Conservation (phyloP, 345 rosid species). For the Moricandia moricandioides region DNA sequence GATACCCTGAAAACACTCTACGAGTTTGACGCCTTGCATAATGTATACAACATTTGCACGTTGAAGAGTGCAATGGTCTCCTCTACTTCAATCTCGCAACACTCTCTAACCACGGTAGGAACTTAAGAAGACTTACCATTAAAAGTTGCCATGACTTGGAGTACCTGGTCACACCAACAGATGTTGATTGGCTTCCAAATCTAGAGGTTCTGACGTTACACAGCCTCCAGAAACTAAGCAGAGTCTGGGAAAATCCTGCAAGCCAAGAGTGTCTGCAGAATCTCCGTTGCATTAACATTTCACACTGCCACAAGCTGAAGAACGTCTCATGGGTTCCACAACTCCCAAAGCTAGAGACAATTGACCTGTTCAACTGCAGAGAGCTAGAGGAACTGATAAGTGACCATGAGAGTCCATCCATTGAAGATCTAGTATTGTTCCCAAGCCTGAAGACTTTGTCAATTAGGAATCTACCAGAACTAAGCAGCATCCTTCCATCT, state of each 20-base stretch:
- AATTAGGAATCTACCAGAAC: conserved; percentile 41
- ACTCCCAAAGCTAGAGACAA: conserved; percentile 46
- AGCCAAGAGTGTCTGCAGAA: conserved; percentile 37
- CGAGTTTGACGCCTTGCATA: conserved; percentile 26
- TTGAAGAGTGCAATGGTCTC: conserved; percentile 45
- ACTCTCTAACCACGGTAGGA: conserved; percentile 35
- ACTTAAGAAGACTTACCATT: conserved; percentile 50
- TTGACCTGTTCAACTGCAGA: conserved; percentile 46
- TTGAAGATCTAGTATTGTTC: conserved; percentile 31
- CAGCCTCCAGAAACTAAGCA: conserved; percentile 41
- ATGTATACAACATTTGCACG: conserved; percentile 41
- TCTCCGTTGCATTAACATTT: conserved; percentile 44
- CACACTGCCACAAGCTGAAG: conserved; percentile 49
- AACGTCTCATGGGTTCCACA: conserved; percentile 42
- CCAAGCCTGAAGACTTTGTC: conserved; percentile 44
- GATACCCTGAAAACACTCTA: conserved; percentile 34
- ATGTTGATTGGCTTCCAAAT: conserved; percentile 44
- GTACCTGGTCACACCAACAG: conserved; percentile 38
- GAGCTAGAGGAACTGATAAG: conserved; percentile 45
- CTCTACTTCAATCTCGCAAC: conserved; percentile 31
- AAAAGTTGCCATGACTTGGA: conserved; percentile 44
- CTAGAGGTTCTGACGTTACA: conserved; percentile 52
- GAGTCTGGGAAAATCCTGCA: conserved; percentile 42
- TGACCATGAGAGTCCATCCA: conserved; percentile 7
- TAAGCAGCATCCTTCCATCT: conserved; percentile 40